A percentile compares a stretch with the other conserved stretches of the same genome.
These are phyloP conservation scores for Leishmania turanica DNA, from an alignment of 208 protist species.

Conservation along the genomic window DNA sequence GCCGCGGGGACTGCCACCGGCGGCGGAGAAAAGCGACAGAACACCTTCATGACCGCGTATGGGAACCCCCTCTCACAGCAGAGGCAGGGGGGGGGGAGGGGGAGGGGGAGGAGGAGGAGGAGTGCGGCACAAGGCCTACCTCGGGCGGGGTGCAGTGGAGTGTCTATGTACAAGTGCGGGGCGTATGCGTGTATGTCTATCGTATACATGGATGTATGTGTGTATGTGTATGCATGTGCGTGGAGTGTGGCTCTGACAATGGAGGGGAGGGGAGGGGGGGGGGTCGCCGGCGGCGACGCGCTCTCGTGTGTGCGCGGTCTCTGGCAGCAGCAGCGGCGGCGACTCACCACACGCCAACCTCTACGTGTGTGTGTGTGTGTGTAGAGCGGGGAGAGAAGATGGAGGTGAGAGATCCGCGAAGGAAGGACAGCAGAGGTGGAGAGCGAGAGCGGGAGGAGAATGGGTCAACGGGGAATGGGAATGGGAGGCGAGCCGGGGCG, in stretches of 20 bases:
- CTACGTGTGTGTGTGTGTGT: not conserved
- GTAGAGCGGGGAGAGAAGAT: not conserved
- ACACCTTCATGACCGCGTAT: constrained; percentile 47
- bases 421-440: not conserved
- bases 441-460: not conserved
- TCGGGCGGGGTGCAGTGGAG: not conserved
- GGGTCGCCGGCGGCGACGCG: not conserved
- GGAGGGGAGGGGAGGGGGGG: no score
- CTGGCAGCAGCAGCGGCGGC: not conserved
- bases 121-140: not conserved
- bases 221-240: not conserved
- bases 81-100: not conserved
- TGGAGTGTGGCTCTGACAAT: not conserved
- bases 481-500: not conserved
- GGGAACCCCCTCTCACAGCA: not conserved
- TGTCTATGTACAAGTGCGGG: not conserved
- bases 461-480: not conserved
- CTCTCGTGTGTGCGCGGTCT: not conserved
- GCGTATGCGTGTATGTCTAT: not conserved
- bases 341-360: not conserved
- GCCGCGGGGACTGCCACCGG: not conserved
- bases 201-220: not conserved
- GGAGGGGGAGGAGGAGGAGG: no score
- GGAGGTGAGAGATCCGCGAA: not conserved
- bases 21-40: constrained; percentile 51